These are phyloP conservation scores for Azolla pinnata DNA, from an alignment of 75 land plant genomes.

Conservation along the genomic window DNA sequence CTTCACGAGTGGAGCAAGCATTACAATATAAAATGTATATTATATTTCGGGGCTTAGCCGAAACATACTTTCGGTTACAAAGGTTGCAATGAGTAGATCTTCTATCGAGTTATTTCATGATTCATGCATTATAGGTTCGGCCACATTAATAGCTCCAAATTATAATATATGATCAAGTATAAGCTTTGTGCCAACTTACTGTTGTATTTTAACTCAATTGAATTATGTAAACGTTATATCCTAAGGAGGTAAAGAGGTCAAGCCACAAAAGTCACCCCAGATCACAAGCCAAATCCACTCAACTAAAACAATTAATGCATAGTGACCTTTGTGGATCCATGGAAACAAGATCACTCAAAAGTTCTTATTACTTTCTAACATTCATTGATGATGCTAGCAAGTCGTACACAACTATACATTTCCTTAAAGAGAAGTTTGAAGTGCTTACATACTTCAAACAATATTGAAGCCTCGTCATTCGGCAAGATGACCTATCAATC, in stretches of 20 bases:
- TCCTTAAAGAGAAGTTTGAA: too few relatives aligned
- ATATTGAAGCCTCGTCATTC: background rate
- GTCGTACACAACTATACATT: background rate
- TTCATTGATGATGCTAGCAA: conserved; percentile 4
- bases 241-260: background rate
- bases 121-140: background rate
- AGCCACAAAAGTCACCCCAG: background rate
- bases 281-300: too few relatives aligned
- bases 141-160: background rate
- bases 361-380: conserved; percentile 2
- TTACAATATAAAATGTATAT: background rate
- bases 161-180: background rate
- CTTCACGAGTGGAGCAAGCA: background rate
- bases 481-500: background rate
- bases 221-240: background rate
- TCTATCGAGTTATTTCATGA: conserved; percentile 5
- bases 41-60: background rate
- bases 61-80: background rate
- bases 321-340: background rate
- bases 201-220: background rate
- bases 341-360: background rate
- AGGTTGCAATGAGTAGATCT: background rate
- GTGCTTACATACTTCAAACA: background rate
- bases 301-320: too few relatives aligned
- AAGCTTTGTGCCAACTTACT: background rate